phyloP scores from a whole-genome alignment of 495 filamentous ascomycete genomes.

The Penicillium canescens region DNA sequence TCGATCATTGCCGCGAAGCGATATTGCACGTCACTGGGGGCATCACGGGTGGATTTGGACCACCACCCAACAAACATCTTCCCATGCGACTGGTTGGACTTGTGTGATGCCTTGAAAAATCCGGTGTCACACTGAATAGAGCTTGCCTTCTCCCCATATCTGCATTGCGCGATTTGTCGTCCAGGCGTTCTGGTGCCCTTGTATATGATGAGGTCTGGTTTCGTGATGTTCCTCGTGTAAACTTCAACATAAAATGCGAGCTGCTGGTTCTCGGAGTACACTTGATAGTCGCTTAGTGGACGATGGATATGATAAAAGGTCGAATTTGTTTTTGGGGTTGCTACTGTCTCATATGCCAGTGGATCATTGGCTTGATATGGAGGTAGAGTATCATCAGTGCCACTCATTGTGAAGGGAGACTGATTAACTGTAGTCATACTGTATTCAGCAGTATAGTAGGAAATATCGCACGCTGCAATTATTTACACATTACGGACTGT shows the following conservation, averaged over 20 bases:
- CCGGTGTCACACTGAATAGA: background rate
- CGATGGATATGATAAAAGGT: background rate
- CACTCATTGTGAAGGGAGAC: background rate
- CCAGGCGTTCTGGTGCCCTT: background rate
- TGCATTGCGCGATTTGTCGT: background rate
- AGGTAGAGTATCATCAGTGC: background rate
- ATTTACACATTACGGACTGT: no score
- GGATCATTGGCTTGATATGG: background rate
- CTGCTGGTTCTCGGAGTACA: background rate
- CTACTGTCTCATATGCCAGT: background rate
- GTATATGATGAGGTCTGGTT: background rate
- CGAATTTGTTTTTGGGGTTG: background rate
- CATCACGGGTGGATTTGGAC: background rate
- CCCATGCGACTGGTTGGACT: background rate
- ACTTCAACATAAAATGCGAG: background rate
- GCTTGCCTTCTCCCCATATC: background rate
- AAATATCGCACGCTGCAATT: no score
- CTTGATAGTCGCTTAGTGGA: background rate
- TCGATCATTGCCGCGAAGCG: background rate
- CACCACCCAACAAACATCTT: background rate
- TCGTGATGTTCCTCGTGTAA: background rate
- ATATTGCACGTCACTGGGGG: background rate
- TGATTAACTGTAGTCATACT: no score
- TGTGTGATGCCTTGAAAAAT: background rate
- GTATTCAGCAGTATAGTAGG: no score